These are phyloP conservation scores for Brassica nigra DNA, from an alignment of 345 rosid species.

Conservation along the genomic window DNA sequence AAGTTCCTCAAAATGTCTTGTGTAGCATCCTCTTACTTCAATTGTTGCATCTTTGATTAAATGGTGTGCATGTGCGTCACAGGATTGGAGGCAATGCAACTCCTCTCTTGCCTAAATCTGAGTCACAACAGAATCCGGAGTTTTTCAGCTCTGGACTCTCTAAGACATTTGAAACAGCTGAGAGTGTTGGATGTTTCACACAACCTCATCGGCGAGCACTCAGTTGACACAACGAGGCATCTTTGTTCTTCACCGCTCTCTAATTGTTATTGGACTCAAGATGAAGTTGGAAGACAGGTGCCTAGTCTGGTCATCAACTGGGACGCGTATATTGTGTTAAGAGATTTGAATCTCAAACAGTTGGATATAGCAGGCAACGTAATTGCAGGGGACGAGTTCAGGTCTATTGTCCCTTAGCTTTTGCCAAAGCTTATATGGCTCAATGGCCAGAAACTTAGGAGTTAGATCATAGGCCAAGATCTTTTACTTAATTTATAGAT, in stretches of 20 bases:
- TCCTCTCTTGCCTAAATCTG: slow-evolving; percentile 68
- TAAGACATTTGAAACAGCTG: slow-evolving; percentile 64
- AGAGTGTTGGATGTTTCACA: slow-evolving; percentile 73
- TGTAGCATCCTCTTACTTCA: not conserved
- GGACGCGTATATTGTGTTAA: slow-evolving; percentile 69
- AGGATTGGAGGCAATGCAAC: slow-evolving; percentile 86
- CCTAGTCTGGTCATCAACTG: slow-evolving; percentile 44
- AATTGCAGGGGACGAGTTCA: slow-evolving; percentile 61
- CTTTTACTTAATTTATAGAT: not conserved
- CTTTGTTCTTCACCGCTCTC: slow-evolving; percentile 74
- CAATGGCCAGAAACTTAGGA: slow-evolving; percentile 48
- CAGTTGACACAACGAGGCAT: slow-evolving; percentile 69
- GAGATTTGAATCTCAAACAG: slow-evolving; percentile 62
- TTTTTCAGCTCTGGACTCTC: slow-evolving; percentile 73
- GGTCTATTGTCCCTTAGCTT: slow-evolving; percentile 54
- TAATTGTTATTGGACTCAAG: slow-evolving; percentile 55
- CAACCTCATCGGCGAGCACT: slow-evolving; percentile 84
- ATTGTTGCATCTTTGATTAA: slow-evolving; percentile 11
- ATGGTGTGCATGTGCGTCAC: slow-evolving; percentile 19
- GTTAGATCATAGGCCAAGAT: slow-evolving; percentile 27
- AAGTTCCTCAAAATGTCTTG: slow-evolving; percentile 8
- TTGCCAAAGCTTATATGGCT: slow-evolving; percentile 68
- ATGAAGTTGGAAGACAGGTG: slow-evolving; percentile 31
- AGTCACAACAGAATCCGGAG: slow-evolving; percentile 67
- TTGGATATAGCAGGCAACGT: slow-evolving; percentile 67